A percentile compares a stretch with the other conserved stretches of the same genome.
Conservation (phyloP, 1,139 yeast species). For the Debaryomyces udenii region DNA sequence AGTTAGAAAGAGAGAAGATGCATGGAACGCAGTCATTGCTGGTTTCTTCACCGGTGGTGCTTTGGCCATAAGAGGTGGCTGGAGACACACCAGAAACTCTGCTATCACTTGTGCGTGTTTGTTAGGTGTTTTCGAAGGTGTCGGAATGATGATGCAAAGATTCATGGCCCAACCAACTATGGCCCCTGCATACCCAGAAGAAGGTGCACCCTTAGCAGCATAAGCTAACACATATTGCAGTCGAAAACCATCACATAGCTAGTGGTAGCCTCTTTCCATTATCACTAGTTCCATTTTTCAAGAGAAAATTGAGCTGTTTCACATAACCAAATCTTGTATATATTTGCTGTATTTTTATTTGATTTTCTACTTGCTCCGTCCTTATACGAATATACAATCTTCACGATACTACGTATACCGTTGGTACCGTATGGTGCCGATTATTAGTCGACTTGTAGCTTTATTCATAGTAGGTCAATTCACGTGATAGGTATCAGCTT, state of each 20-base stretch:
- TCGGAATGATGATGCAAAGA: conserved; percentile 94
- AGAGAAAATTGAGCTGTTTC: conserved; percentile 5
- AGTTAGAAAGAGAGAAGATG: conserved; percentile 95
- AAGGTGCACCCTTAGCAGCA: conserved; percentile 53
- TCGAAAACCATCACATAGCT: not conserved
- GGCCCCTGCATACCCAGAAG: conserved; percentile 75
- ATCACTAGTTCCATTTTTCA: conserved; percentile 5
- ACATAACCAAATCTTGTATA: conserved; percentile 10
- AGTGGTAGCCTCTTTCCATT: not conserved
- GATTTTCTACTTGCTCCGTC: conserved; percentile 1
- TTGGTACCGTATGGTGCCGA: too few relatives aligned
- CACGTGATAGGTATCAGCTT: not conserved
- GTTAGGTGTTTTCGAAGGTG: conserved; percentile 97
- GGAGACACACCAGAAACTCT: conserved; percentile 94
- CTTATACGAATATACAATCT: conserved; percentile 3
- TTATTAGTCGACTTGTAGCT: too few relatives aligned
- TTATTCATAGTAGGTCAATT: not conserved
- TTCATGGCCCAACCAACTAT: conserved; percentile 86
- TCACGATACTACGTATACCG: too few relatives aligned
- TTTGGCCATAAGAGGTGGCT: conserved; percentile 96
- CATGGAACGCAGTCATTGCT: conserved; percentile 97
- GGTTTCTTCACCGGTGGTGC: conserved; percentile 99
- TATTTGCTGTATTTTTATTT: conserved; percentile 8
- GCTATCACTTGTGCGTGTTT: conserved; percentile 98
- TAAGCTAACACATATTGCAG: conserved; percentile 17